Conservation (phyloP, 2,329 filamentous ascomycete genomes). For the Fusarium chaquense region DNA sequence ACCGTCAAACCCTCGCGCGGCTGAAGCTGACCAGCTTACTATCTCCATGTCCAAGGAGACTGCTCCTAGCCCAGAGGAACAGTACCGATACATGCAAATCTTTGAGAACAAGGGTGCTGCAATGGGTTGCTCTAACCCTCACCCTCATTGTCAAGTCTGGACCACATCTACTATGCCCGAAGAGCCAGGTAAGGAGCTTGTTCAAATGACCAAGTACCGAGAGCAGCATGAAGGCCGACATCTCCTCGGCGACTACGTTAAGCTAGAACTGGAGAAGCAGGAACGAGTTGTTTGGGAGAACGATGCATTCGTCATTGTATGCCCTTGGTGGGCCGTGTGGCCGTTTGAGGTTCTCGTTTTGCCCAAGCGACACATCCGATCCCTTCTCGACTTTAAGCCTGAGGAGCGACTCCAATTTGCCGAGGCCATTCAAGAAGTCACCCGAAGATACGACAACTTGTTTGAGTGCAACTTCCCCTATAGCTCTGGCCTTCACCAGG, state of each 20-base stretch:
- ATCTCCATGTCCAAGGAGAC: slow-evolving; percentile 55
- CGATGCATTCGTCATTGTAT: slow-evolving; percentile 83
- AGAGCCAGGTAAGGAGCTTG: slow-evolving; percentile 84
- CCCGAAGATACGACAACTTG: slow-evolving; percentile 93
- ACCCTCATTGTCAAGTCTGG: slow-evolving; percentile 98
- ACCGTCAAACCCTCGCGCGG: slow-evolving; percentile 72
- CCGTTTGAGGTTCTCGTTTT: slow-evolving; percentile 95
- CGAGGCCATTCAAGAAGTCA: slow-evolving; percentile 87
- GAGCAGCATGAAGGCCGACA: slow-evolving; percentile 77
- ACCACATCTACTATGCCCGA: slow-evolving; percentile 91
- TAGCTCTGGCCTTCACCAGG: slow-evolving; percentile 96
- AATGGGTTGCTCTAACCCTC: slow-evolving; percentile 99
- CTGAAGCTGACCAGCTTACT: slow-evolving; percentile 55
- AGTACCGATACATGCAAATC: slow-evolving; percentile 98
- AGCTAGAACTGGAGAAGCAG: slow-evolving; percentile 82
- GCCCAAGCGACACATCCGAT: slow-evolving; percentile 84
- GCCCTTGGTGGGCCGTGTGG: slow-evolving; percentile 98
- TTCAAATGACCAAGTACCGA: slow-evolving; percentile 83
- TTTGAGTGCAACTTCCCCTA: slow-evolving; percentile 98
- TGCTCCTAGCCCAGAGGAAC: slow-evolving; percentile 69
- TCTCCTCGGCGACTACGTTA: slow-evolving; percentile 87
- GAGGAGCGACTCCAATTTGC: slow-evolving; percentile 80
- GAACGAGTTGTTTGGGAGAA: slow-evolving; percentile 94
- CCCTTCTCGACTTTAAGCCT: slow-evolving; percentile 82
- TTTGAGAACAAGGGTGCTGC: slow-evolving; percentile 98